phyloP scores from a whole-genome alignment of 306 rosid species.

The Sesbania bispinosa region DNA sequence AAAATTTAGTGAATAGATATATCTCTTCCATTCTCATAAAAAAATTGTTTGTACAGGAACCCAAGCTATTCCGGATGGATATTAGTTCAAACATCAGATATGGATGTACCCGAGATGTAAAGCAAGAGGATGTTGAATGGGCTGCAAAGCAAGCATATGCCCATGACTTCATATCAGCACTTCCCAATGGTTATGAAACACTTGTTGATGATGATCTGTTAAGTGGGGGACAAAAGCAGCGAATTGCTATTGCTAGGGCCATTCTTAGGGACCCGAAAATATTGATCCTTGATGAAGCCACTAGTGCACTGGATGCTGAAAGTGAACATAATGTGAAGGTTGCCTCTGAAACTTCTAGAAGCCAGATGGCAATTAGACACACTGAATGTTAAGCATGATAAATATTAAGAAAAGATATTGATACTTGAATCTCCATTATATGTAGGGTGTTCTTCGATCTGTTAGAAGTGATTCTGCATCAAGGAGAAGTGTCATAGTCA shows the following conservation, averaged over 20 bases:
- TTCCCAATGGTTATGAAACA: constrained; percentile 84
- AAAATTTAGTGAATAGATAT: constrained; percentile 9
- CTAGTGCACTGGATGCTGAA: constrained; percentile 97
- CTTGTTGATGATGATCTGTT: constrained; percentile 89
- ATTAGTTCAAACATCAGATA: constrained; percentile 83
- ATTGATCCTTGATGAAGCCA: constrained; percentile 96
- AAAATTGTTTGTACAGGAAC: constrained; percentile 56
- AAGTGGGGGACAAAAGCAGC: constrained; percentile 97
- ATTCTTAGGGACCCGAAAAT: constrained; percentile 87
- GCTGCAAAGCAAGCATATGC: constrained; percentile 98
- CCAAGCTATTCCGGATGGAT: constrained; percentile 84
- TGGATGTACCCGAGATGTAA: constrained; percentile 68
- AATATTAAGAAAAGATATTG: constrained; percentile 9
- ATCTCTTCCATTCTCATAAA: constrained; percentile 11
- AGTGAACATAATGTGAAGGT: constrained; percentile 92
- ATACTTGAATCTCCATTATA: constrained; percentile 26
- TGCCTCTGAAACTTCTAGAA: constrained; percentile 18
- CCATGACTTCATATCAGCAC: constrained; percentile 75
- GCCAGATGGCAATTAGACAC: not conserved
- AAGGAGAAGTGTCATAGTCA: constrained; percentile 78
- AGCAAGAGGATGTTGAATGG: constrained; percentile 78
- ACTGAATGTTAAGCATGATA: not conserved
- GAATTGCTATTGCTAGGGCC: constrained; percentile 95
- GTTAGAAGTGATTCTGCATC: constrained; percentile 57
- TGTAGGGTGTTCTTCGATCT: constrained; percentile 86